These are phyloP conservation scores for Coleophoma eucalyptorum DNA, from an alignment of 2,329 filamentous ascomycete genomes.

Conservation along the genomic window DNA sequence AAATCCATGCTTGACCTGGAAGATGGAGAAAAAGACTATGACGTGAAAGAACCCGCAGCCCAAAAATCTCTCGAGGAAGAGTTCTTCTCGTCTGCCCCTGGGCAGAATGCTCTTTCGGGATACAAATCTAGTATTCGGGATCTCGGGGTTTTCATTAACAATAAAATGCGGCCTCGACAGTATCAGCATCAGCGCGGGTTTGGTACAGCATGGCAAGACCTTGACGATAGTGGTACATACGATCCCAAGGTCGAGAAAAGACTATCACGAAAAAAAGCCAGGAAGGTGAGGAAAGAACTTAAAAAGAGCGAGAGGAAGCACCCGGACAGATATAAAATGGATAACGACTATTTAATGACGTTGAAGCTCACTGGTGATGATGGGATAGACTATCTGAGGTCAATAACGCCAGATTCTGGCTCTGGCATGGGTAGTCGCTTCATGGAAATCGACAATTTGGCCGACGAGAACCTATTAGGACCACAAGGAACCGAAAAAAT, in stretches of 20 bases:
- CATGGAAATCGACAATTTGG: too few relatives aligned
- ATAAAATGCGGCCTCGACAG: not conserved
- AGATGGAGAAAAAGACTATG: too few relatives aligned
- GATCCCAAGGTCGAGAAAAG: conserved; percentile 13
- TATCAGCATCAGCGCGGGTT: not conserved
- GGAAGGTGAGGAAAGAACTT: conserved; percentile 1
- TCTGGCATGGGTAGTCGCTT: too few relatives aligned
- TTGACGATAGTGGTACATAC: conserved; percentile 23
- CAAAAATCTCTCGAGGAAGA: not conserved
- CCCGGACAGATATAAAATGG: not conserved
- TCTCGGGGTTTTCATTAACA: not conserved
- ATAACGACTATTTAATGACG: too few relatives aligned
- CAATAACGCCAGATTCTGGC: too few relatives aligned
- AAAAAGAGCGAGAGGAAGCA: conserved; percentile 1
- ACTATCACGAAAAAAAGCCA: not conserved
- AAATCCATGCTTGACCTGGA: too few relatives aligned
- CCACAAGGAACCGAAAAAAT: too few relatives aligned
- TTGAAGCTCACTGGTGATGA: too few relatives aligned
- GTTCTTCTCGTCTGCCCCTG: not conserved
- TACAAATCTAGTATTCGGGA: not conserved
- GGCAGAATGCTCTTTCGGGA: not conserved
- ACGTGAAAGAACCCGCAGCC: not conserved
- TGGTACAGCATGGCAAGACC: conserved; percentile 11
- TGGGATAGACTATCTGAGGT: too few relatives aligned
- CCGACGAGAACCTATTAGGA: too few relatives aligned